These are phyloP conservation scores for Hawksworthiomyces lignivorus DNA, from an alignment of 2,329 filamentous ascomycete species.

Conservation along the genomic window DNA sequence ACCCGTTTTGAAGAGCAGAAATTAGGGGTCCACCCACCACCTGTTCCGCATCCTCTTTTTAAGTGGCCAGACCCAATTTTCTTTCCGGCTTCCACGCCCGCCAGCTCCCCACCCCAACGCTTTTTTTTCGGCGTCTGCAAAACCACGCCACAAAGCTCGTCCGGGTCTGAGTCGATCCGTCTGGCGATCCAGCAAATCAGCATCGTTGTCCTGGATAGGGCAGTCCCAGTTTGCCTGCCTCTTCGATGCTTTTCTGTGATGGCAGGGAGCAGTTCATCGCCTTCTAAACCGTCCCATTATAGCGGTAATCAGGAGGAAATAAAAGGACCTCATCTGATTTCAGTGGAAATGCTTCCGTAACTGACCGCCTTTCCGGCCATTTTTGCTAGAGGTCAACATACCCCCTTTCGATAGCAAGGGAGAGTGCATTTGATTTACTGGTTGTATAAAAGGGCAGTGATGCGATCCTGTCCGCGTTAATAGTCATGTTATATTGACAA, in stretches of 20 bases:
- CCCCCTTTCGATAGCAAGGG: not conserved
- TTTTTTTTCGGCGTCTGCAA: not conserved
- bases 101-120: constrained; percentile 7
- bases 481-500: too few relatives aligned
- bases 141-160: constrained; percentile 12
- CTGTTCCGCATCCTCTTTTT: not conserved
- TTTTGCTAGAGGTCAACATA: not conserved
- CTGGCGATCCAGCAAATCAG: constrained; percentile 6
- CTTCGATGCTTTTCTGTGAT: not conserved
- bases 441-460: too few relatives aligned
- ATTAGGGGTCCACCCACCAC: too few relatives aligned
- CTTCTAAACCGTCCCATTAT: not conserved
- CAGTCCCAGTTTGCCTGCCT: not conserved
- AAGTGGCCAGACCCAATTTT: constrained; percentile 1
- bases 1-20: too few relatives aligned
- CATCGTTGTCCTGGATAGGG: constrained; percentile 3
- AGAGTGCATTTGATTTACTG: too few relatives aligned
- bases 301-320: not conserved
- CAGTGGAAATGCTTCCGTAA: too few relatives aligned
- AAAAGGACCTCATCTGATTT: constrained; percentile 3
- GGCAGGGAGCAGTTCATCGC: too few relatives aligned
- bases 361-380: too few relatives aligned
- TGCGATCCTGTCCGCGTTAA: too few relatives aligned
- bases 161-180: constrained; percentile 11
- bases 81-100: too few relatives aligned